phyloP scores from a whole-genome alignment of 352 stramenopile genomes.

The Pythium pectinolyticum region DNA sequence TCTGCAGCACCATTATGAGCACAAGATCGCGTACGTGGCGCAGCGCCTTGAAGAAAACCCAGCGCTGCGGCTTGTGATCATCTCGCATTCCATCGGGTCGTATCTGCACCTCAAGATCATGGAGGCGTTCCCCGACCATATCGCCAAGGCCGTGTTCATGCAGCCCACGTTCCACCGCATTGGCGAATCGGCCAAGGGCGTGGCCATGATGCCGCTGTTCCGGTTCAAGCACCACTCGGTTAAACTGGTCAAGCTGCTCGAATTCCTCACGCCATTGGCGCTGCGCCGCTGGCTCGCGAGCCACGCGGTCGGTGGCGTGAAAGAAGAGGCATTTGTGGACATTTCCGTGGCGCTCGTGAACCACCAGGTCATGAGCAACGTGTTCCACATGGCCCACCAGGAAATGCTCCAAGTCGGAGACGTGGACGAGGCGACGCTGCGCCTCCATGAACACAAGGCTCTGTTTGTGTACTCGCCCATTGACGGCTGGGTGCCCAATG shows the following conservation, averaged over 20 bases:
- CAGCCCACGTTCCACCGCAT: slow-evolving; percentile 74
- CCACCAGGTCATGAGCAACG: slow-evolving; percentile 55
- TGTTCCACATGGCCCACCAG: slow-evolving; percentile 63
- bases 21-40: slow-evolving; percentile 53
- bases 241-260: slow-evolving; percentile 38
- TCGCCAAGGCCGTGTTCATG: slow-evolving; percentile 68
- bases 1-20: slow-evolving; percentile 56
- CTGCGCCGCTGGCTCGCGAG: slow-evolving; percentile 52
- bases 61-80: slow-evolving; percentile 45
- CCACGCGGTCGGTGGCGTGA: slow-evolving; percentile 32
- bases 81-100: slow-evolving; percentile 69
- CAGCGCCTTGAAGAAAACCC: slow-evolving; percentile 48
- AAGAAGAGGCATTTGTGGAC: slow-evolving; percentile 48
- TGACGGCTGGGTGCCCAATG: slow-evolving; percentile 65
- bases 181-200: slow-evolving; percentile 42
- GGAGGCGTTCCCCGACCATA: slow-evolving; percentile 46
- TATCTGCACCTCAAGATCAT: slow-evolving; percentile 59
- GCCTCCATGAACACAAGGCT: slow-evolving; percentile 45
- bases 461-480: slow-evolving; percentile 70
- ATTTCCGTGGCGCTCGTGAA: slow-evolving; percentile 57
- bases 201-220: slow-evolving; percentile 53
- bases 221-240: slow-evolving; percentile 34
- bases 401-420: slow-evolving; percentile 59
- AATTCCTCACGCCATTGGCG: slow-evolving; percentile 40
- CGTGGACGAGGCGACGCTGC: slow-evolving; percentile 43